These are phyloP conservation scores for Verticillium dahliae DNA, from an alignment of 2,329 filamentous ascomycete genomes.

Conservation along the genomic window DNA sequence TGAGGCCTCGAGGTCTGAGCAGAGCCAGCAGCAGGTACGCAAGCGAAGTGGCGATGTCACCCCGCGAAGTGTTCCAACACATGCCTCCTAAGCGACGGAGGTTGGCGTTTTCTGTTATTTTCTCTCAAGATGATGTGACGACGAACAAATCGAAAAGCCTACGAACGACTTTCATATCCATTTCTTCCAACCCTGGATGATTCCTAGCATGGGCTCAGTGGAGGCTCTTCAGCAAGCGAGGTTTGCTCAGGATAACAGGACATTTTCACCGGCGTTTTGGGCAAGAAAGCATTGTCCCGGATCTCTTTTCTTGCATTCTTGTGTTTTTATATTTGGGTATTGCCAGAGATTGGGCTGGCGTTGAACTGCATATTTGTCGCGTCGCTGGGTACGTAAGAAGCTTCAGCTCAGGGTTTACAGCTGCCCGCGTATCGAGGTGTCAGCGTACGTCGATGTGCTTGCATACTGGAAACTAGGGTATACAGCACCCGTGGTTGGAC, in stretches of 20 bases:
- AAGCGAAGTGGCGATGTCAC: conserved; percentile 50
- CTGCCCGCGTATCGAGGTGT: neutral
- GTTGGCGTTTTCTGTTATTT: neutral
- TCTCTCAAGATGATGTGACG: neutral
- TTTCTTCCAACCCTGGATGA: neutral
- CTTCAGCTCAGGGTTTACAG: neutral
- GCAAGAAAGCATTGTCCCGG: neutral
- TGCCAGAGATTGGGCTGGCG: neutral
- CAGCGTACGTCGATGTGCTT: neutral
- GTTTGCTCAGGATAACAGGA: neutral
- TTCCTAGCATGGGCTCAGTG: neutral
- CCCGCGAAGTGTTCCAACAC: conserved; percentile 46
- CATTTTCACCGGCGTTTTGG: neutral
- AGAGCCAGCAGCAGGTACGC: conserved; percentile 32
- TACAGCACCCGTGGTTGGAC: neutral
- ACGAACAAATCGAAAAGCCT: neutral
- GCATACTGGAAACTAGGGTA: neutral
- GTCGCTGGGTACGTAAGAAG: neutral
- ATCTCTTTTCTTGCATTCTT: neutral
- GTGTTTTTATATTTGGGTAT: neutral
- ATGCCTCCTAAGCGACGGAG: conserved; percentile 26
- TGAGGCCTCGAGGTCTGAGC: conserved; percentile 45
- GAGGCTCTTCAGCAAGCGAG: neutral
- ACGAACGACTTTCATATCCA: neutral
- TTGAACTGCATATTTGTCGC: neutral